Conservation (phyloP, 2,329 filamentous ascomycete species). For the Trichophyton benhamiae region DNA sequence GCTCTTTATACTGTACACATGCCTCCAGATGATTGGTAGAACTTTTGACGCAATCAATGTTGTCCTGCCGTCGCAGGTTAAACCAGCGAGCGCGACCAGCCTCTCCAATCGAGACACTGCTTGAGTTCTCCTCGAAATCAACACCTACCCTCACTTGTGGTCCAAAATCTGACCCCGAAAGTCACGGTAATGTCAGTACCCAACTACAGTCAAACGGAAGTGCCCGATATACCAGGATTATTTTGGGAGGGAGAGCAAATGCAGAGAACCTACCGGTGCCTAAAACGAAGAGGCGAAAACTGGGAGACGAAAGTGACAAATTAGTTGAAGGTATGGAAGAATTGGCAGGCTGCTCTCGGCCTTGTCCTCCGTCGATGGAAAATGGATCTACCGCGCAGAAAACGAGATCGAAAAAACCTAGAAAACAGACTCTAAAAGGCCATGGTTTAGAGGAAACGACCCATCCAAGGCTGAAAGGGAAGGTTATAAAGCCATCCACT, state of each 20-base stretch:
- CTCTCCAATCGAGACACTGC: not conserved
- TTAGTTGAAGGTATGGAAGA: not conserved
- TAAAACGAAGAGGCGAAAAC: not conserved
- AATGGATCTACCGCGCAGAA: not conserved
- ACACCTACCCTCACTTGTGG: not conserved
- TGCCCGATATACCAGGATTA: not conserved
- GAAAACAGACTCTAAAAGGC: slow-evolving; percentile 18
- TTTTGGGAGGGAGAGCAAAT: slow-evolving; percentile 1
- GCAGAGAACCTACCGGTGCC: slow-evolving; percentile 9
- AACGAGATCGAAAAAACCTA: slow-evolving; percentile 14
- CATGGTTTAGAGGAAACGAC: slow-evolving; percentile 18
- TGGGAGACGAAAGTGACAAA: not conserved
- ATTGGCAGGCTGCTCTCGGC: not conserved
- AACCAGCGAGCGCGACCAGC: not conserved
- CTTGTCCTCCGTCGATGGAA: not conserved
- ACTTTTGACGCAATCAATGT: not conserved
- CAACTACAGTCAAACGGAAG: not conserved
- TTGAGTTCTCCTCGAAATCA: not conserved
- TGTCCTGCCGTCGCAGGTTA: not conserved
- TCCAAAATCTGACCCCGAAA: not conserved
- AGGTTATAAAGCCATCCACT: slow-evolving; percentile 24
- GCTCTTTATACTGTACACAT: not conserved
- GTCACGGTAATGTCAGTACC: not conserved
- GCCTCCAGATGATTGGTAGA: not conserved
- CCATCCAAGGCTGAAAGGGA: slow-evolving; percentile 27